Percentiles rank a stretch among this genome's conserved stretches.
Conservation (phyloP, 495 filamentous ascomycete genomes). For the Lophiostoma macrostomum region DNA sequence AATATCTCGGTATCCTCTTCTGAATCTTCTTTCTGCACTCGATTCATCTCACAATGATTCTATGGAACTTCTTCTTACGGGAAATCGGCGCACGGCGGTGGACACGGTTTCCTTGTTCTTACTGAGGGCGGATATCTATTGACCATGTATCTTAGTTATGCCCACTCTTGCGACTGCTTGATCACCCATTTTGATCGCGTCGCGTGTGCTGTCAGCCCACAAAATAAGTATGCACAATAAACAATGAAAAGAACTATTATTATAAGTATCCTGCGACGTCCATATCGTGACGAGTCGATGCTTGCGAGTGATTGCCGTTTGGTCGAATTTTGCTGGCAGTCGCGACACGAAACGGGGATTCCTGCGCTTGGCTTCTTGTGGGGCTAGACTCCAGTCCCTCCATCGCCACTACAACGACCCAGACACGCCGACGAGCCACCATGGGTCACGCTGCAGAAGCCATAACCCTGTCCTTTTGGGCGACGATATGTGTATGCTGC, state of each 20-base stretch:
- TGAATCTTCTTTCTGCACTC: not conserved
- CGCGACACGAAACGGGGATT: not conserved
- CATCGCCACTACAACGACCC: too few relatives aligned
- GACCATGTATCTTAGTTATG: constrained; percentile 28
- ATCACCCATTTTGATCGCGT: constrained; percentile 25
- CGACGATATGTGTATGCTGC: too few relatives aligned
- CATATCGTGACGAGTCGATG: not conserved
- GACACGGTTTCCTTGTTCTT: constrained; percentile 14
- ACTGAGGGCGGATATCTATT: constrained; percentile 8
- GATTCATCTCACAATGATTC: constrained; percentile 1
- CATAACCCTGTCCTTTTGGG: too few relatives aligned
- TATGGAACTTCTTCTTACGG: constrained; percentile 14
- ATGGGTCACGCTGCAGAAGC: too few relatives aligned
- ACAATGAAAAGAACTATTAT: constrained; percentile 7
- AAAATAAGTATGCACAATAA: constrained; percentile 22
- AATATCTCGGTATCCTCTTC: constrained; percentile 2
- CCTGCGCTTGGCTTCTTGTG: too few relatives aligned
- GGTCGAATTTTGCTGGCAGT: not conserved
- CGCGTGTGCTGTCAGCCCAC: not conserved
- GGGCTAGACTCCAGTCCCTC: too few relatives aligned
- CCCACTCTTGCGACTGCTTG: constrained; percentile 20
- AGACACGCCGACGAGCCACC: too few relatives aligned
- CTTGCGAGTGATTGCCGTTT: too few relatives aligned
- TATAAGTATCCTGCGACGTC: constrained; percentile 2
- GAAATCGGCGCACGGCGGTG: constrained; percentile 17